phyloP scores from a whole-genome alignment of 2,329 filamentous ascomycete genomes.

The Calonectria pauciramosa region DNA sequence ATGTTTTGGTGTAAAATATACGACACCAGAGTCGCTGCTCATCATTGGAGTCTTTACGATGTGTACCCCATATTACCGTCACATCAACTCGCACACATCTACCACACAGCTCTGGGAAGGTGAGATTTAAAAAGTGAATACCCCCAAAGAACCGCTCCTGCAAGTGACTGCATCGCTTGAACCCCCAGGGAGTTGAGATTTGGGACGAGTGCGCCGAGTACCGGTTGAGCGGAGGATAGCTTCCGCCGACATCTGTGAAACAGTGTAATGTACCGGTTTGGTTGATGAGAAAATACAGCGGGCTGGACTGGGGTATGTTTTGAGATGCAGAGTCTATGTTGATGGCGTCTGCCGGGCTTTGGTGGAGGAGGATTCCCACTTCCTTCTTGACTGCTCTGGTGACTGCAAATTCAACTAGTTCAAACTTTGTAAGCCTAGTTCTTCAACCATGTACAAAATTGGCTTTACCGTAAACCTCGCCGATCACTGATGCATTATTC shows the following conservation, averaged over 20 bases:
- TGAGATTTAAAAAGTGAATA: slow-evolving; percentile 36
- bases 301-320: slow-evolving; percentile 26
- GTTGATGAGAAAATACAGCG: slow-evolving; percentile 36
- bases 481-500: background rate
- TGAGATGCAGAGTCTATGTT: background rate
- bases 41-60: background rate
- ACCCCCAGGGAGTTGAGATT: slow-evolving; percentile 37
- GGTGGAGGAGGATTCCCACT: slow-evolving; percentile 34
- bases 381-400: slow-evolving; percentile 23
- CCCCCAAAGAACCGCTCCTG: slow-evolving; percentile 34
- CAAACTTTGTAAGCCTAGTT: background rate
- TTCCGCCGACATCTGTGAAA: slow-evolving; percentile 16
- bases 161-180: slow-evolving; percentile 28
- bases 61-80: slow-evolving; percentile 40
- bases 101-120: background rate
- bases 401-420: slow-evolving; percentile 12
- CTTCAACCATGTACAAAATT: too few relatives aligned
- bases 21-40: slow-evolving; percentile 35
- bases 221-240: slow-evolving; percentile 32
- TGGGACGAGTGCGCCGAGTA: slow-evolving; percentile 30
- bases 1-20: slow-evolving; percentile 29
- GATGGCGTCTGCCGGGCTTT: slow-evolving; percentile 32
- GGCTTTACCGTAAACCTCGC: background rate
- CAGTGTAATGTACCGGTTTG: background rate
- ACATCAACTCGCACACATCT: background rate